phyloP scores from a whole-genome alignment of 2,329 filamentous ascomycete genomes.

The Colletotrichum spinosum region DNA sequence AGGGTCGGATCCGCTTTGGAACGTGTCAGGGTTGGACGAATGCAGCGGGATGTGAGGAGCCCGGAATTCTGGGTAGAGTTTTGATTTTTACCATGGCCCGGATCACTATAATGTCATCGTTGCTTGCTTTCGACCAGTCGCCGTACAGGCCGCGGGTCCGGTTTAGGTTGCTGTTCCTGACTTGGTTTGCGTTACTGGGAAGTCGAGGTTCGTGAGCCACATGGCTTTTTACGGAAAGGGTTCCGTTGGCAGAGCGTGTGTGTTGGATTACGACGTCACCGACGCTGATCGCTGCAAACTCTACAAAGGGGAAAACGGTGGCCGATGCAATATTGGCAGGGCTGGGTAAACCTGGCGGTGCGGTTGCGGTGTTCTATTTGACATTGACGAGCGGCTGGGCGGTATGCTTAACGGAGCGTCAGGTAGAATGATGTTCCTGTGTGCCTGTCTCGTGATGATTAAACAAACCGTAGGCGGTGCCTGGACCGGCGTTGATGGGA shows the following conservation, averaged over 20 bases:
- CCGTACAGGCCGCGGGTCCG: neutral
- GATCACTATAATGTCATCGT: no score
- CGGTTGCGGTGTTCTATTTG: neutral
- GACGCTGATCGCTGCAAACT: constrained; percentile 14
- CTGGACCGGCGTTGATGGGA: neutral
- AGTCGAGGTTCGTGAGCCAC: neutral
- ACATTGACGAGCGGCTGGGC: neutral
- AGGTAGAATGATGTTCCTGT: neutral
- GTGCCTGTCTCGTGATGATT: constrained; percentile 11
- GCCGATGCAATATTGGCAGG: neutral
- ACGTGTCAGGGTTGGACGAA: constrained; percentile 18
- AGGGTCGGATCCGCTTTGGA: neutral
- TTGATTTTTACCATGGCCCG: neutral
- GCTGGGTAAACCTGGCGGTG: neutral
- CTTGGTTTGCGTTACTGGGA: neutral
- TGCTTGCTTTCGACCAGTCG: no score
- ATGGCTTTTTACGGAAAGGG: constrained; percentile 11
- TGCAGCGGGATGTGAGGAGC: constrained; percentile 24
- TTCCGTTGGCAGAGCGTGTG: neutral
- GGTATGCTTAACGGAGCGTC: neutral
- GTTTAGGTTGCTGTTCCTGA: neutral
- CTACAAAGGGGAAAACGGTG: neutral
- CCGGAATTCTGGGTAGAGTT: constrained; percentile 25
- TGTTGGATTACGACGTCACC: constrained; percentile 20
- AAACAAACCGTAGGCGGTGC: constrained; percentile 4